phyloP scores from a whole-genome alignment of 2,329 filamentous ascomycete species.

The Metarhizium brunneum region DNA sequence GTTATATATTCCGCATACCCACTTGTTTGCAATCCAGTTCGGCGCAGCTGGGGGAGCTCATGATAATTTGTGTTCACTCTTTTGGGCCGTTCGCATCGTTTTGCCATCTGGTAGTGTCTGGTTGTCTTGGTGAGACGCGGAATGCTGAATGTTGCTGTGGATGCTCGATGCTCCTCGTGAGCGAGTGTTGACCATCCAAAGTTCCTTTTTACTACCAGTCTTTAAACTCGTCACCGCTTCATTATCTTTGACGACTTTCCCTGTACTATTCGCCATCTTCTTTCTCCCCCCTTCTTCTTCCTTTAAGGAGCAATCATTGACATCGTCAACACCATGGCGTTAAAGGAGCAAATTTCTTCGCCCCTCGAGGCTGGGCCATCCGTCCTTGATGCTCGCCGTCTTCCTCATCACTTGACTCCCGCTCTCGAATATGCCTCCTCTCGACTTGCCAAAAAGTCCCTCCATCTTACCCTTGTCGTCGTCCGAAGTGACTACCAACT shows the following conservation, averaged over 20 bases:
- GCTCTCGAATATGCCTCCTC: slow-evolving; percentile 51
- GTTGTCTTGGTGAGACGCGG: not conserved
- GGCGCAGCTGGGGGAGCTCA: not conserved
- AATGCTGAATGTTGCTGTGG: not conserved
- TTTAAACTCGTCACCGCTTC: too few relatives aligned
- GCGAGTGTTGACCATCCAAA: too few relatives aligned
- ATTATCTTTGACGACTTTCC: too few relatives aligned
- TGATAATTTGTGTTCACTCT: not conserved
- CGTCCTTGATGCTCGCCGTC: slow-evolving; percentile 45
- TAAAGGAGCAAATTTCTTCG: slow-evolving; percentile 51
- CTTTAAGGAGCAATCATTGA: not conserved
- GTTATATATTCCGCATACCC: not conserved
- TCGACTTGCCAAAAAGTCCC: slow-evolving; percentile 43
- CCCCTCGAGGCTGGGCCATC: slow-evolving; percentile 55
- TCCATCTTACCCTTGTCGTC: slow-evolving; percentile 49
- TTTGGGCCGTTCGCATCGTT: not conserved
- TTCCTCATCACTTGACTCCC: slow-evolving; percentile 44
- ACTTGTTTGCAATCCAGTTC: not conserved
- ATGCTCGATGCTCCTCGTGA: too few relatives aligned
- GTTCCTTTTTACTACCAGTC: too few relatives aligned
- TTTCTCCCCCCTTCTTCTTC: not conserved
- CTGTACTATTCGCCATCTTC: not conserved
- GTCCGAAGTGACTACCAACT: slow-evolving; percentile 48
- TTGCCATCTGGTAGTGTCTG: not conserved
- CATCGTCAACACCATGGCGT: slow-evolving; percentile 24